Evolutionary conservation across 2,329 filamentous ascomycete genomes (phyloP), one percentile per base, ranked within the genome.

Genomic region (Chrysosporium keratinophilum): DNA sequence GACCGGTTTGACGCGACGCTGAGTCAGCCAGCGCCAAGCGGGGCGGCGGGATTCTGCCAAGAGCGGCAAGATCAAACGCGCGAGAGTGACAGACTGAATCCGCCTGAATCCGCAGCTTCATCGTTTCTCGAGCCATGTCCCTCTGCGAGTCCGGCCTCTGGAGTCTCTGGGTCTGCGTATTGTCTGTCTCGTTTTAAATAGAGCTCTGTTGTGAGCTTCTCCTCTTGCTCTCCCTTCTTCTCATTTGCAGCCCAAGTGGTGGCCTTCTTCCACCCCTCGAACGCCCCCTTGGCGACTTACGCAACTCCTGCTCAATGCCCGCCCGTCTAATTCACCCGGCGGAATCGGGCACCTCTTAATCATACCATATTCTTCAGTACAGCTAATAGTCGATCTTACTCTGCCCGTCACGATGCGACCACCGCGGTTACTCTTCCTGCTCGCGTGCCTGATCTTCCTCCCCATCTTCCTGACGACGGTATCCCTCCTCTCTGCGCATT

Each of bases 401-500:
- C 56, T 5, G 23, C 7, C 17, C 7, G 5, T 23, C 64, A 68
- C 59, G 51, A 76, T 76, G 74, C 70, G 73, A 62, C 71, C 72
- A 44, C 71, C 71, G 63, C 73, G 71, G 47, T 64, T 76, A 43
- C 63, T 76, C 44, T 57, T 75, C n/a, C 63, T 75, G 39, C 63
- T 76, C 49, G 65, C 71, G 45, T 74, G 70, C 59, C 69, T 76
- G 57, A 66, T 76, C 59, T 74, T 74, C 60, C 64, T 75, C 45
- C 73, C 74, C 37, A 72, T 75, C 52, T 64, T 75, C 56, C 63
- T 76, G 47, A 76, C 73, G 41, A 69, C 73, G 58, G 67, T 75
- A 54, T 75, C 73, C 20, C 69, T 71, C 44, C 63, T 75, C 54
- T 68, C 69, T 35, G 62, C 69, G 42, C 67, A 70, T 56, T 64